phyloP scores from a whole-genome alignment of 352 stramenopile genomes.

The Phytophthora macrochlamydospora region DNA sequence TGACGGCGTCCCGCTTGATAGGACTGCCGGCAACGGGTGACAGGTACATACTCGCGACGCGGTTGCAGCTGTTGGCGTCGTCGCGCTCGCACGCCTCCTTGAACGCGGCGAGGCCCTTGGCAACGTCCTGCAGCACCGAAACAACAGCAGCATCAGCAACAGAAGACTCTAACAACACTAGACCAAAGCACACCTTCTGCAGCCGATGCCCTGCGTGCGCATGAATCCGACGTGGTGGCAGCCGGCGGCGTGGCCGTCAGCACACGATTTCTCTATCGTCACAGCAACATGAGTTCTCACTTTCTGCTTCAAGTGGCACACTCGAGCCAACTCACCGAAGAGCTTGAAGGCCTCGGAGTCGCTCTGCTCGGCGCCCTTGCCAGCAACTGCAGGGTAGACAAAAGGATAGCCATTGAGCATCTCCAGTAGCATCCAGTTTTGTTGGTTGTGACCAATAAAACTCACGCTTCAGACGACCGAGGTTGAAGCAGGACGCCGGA shows the following conservation, averaged over 20 bases:
- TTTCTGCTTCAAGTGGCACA: neutral
- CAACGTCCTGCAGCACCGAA: constrained; percentile 44
- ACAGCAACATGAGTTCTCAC: neutral
- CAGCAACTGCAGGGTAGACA: constrained; percentile 52
- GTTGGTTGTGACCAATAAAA: neutral
- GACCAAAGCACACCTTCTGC: constrained; percentile 52
- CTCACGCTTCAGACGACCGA: constrained; percentile 81
- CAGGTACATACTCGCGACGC: constrained; percentile 79
- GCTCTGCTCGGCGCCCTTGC: constrained; percentile 76
- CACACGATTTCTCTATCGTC: constrained; percentile 75
- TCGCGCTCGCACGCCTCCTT: constrained; percentile 79
- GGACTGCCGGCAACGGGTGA: constrained; percentile 34
- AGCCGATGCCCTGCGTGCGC: constrained; percentile 72
- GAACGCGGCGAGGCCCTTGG: constrained; percentile 70
- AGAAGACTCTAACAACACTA: neutral
- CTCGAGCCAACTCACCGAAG: constrained; percentile 52
- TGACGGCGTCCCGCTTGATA: constrained; percentile 52
- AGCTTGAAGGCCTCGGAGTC: constrained; percentile 71
- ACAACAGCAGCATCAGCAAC: constrained; percentile 3
- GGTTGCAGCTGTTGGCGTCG: constrained; percentile 84
- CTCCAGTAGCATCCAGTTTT: neutral
- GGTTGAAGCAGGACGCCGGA: constrained; percentile 86
- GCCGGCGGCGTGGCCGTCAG: constrained; percentile 69
- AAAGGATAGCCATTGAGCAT: neutral
- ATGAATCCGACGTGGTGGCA: constrained; percentile 90